A percentile compares a stretch with the other conserved stretches of the same genome.
Evolutionary conservation across 331 rosid genomes (phyloP).

Genomic region (Rosa hybrid): DNA sequence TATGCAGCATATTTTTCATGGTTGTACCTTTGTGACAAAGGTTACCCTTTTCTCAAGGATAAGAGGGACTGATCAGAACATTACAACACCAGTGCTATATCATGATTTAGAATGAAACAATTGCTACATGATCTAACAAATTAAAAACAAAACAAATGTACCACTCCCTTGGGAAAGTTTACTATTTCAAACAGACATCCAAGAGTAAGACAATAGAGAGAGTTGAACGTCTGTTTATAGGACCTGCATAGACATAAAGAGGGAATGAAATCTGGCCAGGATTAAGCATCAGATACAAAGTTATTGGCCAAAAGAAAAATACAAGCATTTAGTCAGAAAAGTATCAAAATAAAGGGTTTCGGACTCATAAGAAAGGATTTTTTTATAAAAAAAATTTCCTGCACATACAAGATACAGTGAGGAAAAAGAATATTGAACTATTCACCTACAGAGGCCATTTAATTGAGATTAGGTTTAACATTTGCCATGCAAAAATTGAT

Average conservation of each 20-base stretch:
- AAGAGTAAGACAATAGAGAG: constrained; percentile 16
- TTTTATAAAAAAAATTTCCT: not conserved
- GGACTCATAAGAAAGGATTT: not conserved
- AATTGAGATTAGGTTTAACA: no score
- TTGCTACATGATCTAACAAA: not conserved
- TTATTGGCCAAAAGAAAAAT: not conserved
- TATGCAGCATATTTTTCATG: not conserved
- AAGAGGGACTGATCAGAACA: not conserved
- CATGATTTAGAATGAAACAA: not conserved
- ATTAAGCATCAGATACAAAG: not conserved
- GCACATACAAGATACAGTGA: not conserved
- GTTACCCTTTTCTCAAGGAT: not conserved
- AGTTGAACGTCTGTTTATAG: constrained; percentile 19
- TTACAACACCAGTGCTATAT: not conserved
- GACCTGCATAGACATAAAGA: constrained; percentile 12
- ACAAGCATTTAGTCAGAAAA: not conserved
- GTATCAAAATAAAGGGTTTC: not conserved
- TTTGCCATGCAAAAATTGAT: not conserved
- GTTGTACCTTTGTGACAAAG: not conserved
- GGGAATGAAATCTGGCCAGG: not conserved
- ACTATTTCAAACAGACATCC: constrained; percentile 15
- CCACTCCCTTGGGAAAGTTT: constrained; percentile 19
- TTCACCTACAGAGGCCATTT: not conserved
- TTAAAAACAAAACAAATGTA: not conserved
- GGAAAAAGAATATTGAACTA: not conserved